Base-by-base conservation (phyloP, 192 early-diverging fungal species). In the Dissophora ornata region DNA sequence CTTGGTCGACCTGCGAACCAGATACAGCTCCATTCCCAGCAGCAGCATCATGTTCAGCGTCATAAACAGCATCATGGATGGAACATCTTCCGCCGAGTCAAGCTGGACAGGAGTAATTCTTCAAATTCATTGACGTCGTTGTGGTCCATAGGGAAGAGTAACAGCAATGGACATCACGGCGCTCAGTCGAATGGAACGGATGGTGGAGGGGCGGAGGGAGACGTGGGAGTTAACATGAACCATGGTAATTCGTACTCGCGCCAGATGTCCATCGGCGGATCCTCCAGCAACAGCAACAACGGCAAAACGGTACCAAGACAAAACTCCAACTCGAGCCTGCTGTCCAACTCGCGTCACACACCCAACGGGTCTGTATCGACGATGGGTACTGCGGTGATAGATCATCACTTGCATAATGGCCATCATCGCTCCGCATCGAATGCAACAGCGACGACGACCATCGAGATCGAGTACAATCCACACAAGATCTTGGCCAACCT, bases 1-100 rank as follows among this genome's bases (percentile, higher is more conserved):
- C 24, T 74, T 21, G 79, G 79, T n/a, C 64, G 59, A 16, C 79
- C 79, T 6, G 57, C 62, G 13, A 73, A 66, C 46, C 56, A 80
- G 34, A 64, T 58, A 34, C 36, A 47, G 30, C 52, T 67, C 19
- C 73, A 77, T 21, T 29, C 16, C 0, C 65, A 67, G 19, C 73
- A 77, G 16, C 51, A 62, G 47, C 73, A 67, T n/a, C 71, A 75
- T 33, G 54, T 75, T 7, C 62, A 65, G 28, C 46, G 59, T 7
- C 70, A 65, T 19, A 52, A 54, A 24, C 53, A 73, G 5, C 61
- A 61, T 3, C 56, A 58, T 47, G 65, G 73, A 32, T 77, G 73
- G 73, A 77, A 77, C 34, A 59, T 77, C 24, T 61, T 77, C 45
- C 49, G 73, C 48, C 48, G 51, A 3, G 73, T 77, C 22, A 62